Conservation (phyloP, 805 yeast genomes). For the Wickerhamiella parazyma region DNA sequence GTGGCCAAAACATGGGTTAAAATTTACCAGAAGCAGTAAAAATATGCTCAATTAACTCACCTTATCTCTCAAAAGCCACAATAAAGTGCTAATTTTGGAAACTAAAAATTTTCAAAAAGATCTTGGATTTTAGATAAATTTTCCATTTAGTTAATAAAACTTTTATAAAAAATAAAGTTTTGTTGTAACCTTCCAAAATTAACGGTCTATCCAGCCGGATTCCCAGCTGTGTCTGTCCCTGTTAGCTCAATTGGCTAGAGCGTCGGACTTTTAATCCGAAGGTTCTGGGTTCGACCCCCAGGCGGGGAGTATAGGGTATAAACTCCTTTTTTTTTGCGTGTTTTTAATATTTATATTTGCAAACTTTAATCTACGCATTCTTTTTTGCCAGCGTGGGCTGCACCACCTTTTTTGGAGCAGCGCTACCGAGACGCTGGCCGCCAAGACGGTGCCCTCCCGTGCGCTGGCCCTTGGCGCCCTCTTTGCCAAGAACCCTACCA, state of each 20-base stretch:
- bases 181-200: not conserved
- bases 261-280: slow-evolving; percentile 22
- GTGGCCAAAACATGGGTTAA: too few relatives aligned
- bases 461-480: too few relatives aligned
- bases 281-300: slow-evolving; percentile 23
- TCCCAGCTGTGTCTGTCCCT: too few relatives aligned
- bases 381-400: not conserved
- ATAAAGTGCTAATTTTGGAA: too few relatives aligned
- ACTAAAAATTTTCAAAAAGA: too few relatives aligned
- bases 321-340: not conserved
- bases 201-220: not conserved
- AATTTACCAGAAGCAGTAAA: too few relatives aligned
- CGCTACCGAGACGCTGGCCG: not conserved
- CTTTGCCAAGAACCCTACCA: too few relatives aligned
- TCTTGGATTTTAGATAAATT: too few relatives aligned
- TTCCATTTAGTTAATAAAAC: too few relatives aligned
- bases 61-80: too few relatives aligned
- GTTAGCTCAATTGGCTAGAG: slow-evolving; percentile 10
- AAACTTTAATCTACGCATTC: not conserved
- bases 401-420: not conserved
- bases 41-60: too few relatives aligned
- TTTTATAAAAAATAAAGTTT: not conserved
- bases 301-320: slow-evolving; percentile 15
- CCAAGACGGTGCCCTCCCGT: not conserved
- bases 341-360: not conserved